A percentile compares a stretch with the other conserved stretches of the same genome.
Conservation (phyloP, 2,329 filamentous ascomycete genomes). For the Chrysoporthe austroafricana region DNA sequence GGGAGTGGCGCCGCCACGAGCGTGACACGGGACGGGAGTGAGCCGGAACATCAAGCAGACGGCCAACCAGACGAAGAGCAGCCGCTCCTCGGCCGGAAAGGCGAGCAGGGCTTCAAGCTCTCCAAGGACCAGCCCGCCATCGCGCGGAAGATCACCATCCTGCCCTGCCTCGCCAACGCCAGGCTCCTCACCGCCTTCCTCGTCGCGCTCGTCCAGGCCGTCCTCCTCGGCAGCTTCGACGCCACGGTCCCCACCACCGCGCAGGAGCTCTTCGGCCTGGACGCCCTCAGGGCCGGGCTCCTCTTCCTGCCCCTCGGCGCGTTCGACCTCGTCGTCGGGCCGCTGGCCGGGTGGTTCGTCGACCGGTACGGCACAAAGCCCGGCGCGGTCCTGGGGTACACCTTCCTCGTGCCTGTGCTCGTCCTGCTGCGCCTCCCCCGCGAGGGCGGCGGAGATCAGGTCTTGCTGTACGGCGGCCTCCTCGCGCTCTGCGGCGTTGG, state of each 20-base stretch:
- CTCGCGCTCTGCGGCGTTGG: conserved; percentile 47
- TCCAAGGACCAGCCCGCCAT: conserved; percentile 43
- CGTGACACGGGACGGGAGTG: not conserved
- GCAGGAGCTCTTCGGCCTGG: conserved; percentile 41
- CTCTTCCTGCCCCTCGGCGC: conserved; percentile 43
- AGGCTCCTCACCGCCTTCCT: conserved; percentile 44
- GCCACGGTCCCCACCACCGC: conserved; percentile 44
- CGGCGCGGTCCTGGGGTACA: conserved; percentile 38
- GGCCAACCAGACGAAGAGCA: conserved; percentile 38
- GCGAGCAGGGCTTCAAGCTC: conserved; percentile 46
- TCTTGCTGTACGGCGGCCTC: conserved; percentile 19
- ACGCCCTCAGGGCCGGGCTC: conserved; percentile 41
- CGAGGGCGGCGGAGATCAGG: conserved; percentile 18
- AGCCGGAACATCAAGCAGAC: not conserved
- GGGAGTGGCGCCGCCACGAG: conserved; percentile 20
- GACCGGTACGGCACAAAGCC: conserved; percentile 42
- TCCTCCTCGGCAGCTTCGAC: conserved; percentile 42
- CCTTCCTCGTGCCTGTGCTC: conserved; percentile 22
- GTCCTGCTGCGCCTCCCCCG: conserved; percentile 23
- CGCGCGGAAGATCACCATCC: conserved; percentile 49
- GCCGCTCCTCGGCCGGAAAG: conserved; percentile 37
- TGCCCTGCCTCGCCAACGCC: conserved; percentile 47
- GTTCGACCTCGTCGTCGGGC: conserved; percentile 41
- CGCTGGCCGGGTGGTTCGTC: conserved; percentile 41
- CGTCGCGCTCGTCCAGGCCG: conserved; percentile 49